Evolutionary conservation across 768 basidiomycete genomes (phyloP).

Genomic region (Exidia glandulosa): DNA sequence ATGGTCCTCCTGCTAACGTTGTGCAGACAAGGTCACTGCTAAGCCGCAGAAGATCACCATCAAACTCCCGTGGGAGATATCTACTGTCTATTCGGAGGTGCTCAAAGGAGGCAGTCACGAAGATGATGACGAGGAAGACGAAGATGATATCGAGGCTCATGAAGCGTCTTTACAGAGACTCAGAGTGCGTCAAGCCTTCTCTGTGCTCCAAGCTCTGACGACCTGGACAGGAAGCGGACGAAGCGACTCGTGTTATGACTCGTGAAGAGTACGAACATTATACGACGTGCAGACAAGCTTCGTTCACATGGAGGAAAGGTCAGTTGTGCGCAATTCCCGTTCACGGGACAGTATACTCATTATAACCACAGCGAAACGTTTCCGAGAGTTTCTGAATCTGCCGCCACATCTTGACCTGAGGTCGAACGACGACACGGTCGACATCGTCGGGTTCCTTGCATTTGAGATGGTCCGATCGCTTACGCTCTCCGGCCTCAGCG

Average conservation of each 20-base stretch:
- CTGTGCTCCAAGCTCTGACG: not conserved
- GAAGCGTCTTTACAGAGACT: slow-evolving; percentile 86
- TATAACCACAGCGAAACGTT: slow-evolving; percentile 66
- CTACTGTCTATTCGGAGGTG: slow-evolving; percentile 84
- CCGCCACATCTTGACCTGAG: slow-evolving; percentile 78
- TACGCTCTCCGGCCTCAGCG: slow-evolving; percentile 76
- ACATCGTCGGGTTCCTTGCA: slow-evolving; percentile 92
- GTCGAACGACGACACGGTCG: slow-evolving; percentile 86
- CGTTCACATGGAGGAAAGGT: slow-evolving; percentile 97
- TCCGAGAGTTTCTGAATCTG: slow-evolving; percentile 87
- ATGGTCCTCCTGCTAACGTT: not conserved
- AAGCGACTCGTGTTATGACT: slow-evolving; percentile 91
- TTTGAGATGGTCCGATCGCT: slow-evolving; percentile 96
- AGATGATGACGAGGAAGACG: slow-evolving; percentile 91
- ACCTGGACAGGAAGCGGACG: slow-evolving; percentile 70
- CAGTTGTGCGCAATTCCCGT: slow-evolving; percentile 9
- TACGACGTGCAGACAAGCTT: slow-evolving; percentile 91
- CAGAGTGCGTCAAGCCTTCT: slow-evolving; percentile 35
- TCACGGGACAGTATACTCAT: slow-evolving; percentile 20
- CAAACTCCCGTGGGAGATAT: slow-evolving; percentile 92
- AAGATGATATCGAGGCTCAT: slow-evolving; percentile 91
- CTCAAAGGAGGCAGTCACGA: slow-evolving; percentile 64
- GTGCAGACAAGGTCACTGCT: slow-evolving; percentile 60
- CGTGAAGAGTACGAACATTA: slow-evolving; percentile 95
- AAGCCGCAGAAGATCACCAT: slow-evolving; percentile 91